Evolutionary conservation across 1,139 yeast species (phyloP).

Genomic region (Tardiomyces blankii): DNA sequence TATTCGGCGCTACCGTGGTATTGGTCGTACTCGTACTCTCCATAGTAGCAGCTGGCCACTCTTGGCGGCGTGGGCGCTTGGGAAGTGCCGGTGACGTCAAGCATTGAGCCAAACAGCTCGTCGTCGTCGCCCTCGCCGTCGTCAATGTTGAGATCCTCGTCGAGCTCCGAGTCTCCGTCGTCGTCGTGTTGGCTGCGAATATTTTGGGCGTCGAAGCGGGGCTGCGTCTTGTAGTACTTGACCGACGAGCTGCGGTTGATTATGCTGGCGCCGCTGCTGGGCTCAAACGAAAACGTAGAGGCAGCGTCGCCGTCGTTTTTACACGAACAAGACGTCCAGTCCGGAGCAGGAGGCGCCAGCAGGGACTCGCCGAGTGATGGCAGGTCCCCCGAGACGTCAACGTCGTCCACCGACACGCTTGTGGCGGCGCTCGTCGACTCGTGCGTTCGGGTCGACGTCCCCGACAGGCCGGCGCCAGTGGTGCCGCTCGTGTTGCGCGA

Average conservation of each 20-base stretch:
- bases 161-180: slow-evolving; percentile 8
- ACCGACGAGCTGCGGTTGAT: slow-evolving; percentile 17
- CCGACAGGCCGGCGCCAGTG: too few species aligned
- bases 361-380: slow-evolving; percentile 1
- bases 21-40: slow-evolving; percentile 1
- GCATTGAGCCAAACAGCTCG: slow-evolving; percentile 6
- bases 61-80: neutral
- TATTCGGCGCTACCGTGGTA: too few species aligned
- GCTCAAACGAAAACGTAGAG: slow-evolving; percentile 23
- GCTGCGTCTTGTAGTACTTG: slow-evolving; percentile 22
- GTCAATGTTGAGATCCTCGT: slow-evolving; percentile 21
- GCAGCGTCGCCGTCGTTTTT: slow-evolving; percentile 10
- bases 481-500: too few species aligned
- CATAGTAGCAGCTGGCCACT: neutral
- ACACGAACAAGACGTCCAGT: neutral
- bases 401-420: neutral
- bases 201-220: too few species aligned
- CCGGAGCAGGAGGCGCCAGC: neutral
- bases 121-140: slow-evolving; percentile 6
- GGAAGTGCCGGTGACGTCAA: neutral
- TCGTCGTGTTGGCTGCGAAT: neutral
- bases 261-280: slow-evolving; percentile 1
- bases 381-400: too few species aligned
- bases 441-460: neutral
- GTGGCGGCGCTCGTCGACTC: slow-evolving; percentile 1